Conservation (phyloP, 2,329 filamentous ascomycete genomes). For the Aspergillus ibericus region DNA sequence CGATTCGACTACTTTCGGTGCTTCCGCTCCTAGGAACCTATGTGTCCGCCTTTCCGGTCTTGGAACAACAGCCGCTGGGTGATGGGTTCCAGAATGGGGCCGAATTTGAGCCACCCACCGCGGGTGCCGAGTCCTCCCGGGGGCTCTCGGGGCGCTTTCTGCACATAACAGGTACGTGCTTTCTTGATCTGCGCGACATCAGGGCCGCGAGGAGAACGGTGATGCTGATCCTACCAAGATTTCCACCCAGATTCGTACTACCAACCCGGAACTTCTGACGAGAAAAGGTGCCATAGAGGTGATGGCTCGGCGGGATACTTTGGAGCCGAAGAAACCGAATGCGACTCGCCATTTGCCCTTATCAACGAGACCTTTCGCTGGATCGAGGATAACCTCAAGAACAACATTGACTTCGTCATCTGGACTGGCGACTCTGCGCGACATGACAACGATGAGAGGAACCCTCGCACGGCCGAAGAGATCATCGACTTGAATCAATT, state of each 20-base stretch:
- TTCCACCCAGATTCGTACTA: constrained; percentile 91
- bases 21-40: constrained; percentile 15
- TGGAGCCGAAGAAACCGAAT: constrained; percentile 83
- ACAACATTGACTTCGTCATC: constrained; percentile 82
- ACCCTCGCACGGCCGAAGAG: constrained; percentile 72
- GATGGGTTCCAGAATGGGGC: background rate
- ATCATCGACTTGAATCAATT: constrained; percentile 76
- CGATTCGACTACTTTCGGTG: constrained; percentile 12
- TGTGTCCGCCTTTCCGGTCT: constrained; percentile 19
- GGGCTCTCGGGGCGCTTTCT: constrained; percentile 35
- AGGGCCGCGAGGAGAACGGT: constrained; percentile 10
- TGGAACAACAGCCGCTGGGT: constrained; percentile 21
- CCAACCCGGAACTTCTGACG: constrained; percentile 69
- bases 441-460: constrained; percentile 81
- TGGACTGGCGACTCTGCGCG: constrained; percentile 91
- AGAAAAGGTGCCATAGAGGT: constrained; percentile 75
- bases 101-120: constrained; percentile 2
- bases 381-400: constrained; percentile 75
- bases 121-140: constrained; percentile 9
- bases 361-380: constrained; percentile 88
- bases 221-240: constrained; percentile 57
- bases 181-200: background rate
- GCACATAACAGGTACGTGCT: constrained; percentile 37
- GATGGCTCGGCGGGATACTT: constrained; percentile 75
- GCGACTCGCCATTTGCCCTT: constrained; percentile 78